These are phyloP conservation scores for Discostella stelligera DNA, from an alignment of 352 stramenopile genomes.

Conservation along the genomic window DNA sequence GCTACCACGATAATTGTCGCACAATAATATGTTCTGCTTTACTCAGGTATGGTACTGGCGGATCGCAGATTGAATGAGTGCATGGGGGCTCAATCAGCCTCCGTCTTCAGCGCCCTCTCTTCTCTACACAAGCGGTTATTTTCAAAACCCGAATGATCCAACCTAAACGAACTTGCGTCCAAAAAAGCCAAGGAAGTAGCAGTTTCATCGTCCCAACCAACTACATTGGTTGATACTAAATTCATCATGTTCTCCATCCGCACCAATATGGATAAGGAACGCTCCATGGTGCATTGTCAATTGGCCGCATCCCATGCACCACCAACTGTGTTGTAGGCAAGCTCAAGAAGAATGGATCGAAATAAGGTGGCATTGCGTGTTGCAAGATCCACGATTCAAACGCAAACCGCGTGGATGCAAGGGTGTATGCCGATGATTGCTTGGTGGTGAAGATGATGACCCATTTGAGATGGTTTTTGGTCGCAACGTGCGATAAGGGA, in stretches of 20 bases:
- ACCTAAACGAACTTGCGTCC: too few species aligned
- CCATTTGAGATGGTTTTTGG: constrained; percentile 94
- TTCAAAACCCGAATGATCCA: too few species aligned
- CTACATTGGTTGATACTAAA: constrained; percentile 99
- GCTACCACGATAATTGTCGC: too few species aligned
- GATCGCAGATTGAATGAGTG: too few species aligned
- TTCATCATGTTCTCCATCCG: constrained; percentile 99
- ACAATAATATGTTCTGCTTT: too few species aligned
- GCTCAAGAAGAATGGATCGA: constrained; percentile 98
- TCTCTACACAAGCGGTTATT: too few species aligned
- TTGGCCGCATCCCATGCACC: constrained; percentile 95
- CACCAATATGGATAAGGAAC: constrained; percentile 97
- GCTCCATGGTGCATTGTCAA: constrained; percentile 99
- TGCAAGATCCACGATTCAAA: constrained; percentile 98
- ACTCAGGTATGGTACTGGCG: too few species aligned
- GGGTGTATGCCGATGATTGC: constrained; percentile 99
- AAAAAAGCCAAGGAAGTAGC: too few species aligned
- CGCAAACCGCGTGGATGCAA: constrained; percentile 96
- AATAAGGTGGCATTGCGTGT: constrained; percentile 89
- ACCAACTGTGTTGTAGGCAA: constrained; percentile 99
- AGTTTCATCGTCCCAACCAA: too few species aligned
- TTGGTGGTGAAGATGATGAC: constrained; percentile 87
- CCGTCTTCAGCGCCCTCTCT: too few species aligned
- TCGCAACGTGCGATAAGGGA: constrained; percentile 99
- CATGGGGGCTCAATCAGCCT: too few species aligned